Evolutionary conservation across 2,329 filamentous ascomycete species (phyloP).

Genomic region (Dothiorella sarmentorum): DNA sequence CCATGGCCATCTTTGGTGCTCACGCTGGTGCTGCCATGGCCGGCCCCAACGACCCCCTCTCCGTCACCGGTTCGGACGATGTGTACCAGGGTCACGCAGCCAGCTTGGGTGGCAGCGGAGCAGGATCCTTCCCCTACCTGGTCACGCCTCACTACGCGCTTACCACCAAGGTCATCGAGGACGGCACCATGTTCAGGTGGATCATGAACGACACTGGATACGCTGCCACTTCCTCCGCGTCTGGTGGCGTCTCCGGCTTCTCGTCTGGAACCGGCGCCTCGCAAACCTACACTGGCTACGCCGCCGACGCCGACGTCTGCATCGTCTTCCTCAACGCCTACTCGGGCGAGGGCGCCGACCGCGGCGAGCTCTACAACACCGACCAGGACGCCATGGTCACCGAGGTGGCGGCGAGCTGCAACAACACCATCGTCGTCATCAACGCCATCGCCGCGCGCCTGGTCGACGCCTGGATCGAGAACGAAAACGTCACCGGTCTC

Average conservation of each 20-base stretch:
- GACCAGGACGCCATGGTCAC: conserved; percentile 60
- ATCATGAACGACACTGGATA: conserved; percentile 17
- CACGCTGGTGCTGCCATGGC: conserved; percentile 47
- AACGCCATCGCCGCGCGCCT: conserved; percentile 17
- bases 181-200: conserved; percentile 14
- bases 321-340: conserved; percentile 19
- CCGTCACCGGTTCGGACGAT: conserved; percentile 27
- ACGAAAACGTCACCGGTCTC: conserved; percentile 18
- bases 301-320: conserved; percentile 5
- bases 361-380: conserved; percentile 15
- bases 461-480: conserved; percentile 17
- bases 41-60: conserved; percentile 42
- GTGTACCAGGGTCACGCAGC: conserved; percentile 44
- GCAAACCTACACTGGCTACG: conserved; percentile 20
- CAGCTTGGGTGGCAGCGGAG: conserved; percentile 42
- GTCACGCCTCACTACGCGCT: conserved; percentile 43
- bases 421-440: conserved; percentile 68
- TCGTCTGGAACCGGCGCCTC: background rate
- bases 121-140: conserved; percentile 38
- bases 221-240: background rate
- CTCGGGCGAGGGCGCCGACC: conserved; percentile 17
- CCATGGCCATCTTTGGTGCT: conserved; percentile 50
- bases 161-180: conserved; percentile 24
- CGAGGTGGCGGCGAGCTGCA: conserved; percentile 62
- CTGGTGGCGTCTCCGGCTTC: conserved; percentile 4